A percentile compares a stretch with the other conserved stretches of the same genome.
phyloP scores from a whole-genome alignment of 148 eudicot genomes.

The Rhododendron vialii region DNA sequence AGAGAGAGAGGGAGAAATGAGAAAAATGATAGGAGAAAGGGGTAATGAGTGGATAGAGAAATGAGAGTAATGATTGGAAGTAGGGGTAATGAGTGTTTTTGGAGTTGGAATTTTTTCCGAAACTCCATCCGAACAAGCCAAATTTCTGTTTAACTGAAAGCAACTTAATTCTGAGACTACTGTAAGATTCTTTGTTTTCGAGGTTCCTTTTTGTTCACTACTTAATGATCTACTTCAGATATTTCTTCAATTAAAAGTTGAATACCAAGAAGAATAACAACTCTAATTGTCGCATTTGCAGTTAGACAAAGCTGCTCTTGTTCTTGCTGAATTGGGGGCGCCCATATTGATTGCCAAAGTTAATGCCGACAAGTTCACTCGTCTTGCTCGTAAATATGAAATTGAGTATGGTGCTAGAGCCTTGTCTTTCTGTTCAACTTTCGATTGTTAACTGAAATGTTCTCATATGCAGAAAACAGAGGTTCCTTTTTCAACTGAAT shows the following conservation, averaged over 20 bases:
- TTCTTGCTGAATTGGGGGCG: constrained; percentile 66
- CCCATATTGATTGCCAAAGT: constrained; percentile 86
- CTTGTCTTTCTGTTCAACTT: background rate
- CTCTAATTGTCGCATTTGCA: constrained; percentile 30
- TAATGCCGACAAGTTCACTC: constrained; percentile 76
- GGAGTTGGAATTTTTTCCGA: too few species aligned
- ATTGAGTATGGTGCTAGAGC: constrained; percentile 59
- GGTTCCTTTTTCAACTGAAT: background rate
- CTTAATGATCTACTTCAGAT: background rate
- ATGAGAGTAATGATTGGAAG: too few species aligned
- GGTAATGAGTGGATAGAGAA: too few species aligned
- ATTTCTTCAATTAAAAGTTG: background rate
- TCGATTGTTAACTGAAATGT: background rate
- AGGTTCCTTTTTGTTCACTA: background rate
- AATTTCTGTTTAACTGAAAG: background rate
- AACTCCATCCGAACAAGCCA: background rate
- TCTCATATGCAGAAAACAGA: background rate
- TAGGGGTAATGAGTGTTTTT: too few species aligned
- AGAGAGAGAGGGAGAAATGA: too few species aligned
- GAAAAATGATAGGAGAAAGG: too few species aligned
- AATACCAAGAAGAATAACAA: constrained; percentile 18
- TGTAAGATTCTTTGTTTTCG: background rate
- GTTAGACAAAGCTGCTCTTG: constrained; percentile 89
- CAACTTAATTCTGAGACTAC: background rate
- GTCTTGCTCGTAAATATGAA: constrained; percentile 73